A percentile compares a stretch with the other conserved stretches of the same genome.
Evolutionary conservation across 2,329 filamentous ascomycete species (phyloP).

Genomic region (Pseudocercospora fuligena): DNA sequence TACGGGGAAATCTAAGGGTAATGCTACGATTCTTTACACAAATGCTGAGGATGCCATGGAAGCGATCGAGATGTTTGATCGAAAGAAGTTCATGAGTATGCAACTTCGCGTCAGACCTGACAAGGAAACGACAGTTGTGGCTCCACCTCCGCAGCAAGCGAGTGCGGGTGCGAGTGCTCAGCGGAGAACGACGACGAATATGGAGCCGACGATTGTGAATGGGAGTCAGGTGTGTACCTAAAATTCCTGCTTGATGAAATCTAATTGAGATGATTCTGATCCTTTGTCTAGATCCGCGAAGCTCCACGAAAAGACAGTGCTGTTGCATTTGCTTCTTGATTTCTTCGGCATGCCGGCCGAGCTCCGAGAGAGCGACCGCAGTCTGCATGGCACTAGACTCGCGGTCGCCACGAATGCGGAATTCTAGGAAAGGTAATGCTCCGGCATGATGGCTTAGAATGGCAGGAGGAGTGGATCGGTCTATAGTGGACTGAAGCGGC

Average conservation of each 20-base stretch:
- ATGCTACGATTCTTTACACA: constrained; percentile 36
- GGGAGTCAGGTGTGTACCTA: constrained; percentile 32
- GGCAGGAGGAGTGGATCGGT: not conserved
- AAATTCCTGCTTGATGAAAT: too few relatives aligned
- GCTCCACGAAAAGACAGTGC: constrained; percentile 20
- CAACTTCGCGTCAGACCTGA: constrained; percentile 34
- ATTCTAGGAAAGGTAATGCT: not conserved
- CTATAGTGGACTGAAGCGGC: not conserved
- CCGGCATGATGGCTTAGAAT: not conserved
- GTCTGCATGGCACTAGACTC: not conserved
- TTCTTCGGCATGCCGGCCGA: not conserved
- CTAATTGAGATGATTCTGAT: not conserved
- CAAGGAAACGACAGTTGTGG: constrained; percentile 32
- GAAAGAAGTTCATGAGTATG: constrained; percentile 32
- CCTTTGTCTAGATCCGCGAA: constrained; percentile 2
- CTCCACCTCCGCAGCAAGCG: not conserved
- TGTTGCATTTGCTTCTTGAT: not conserved
- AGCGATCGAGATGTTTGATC: constrained; percentile 35
- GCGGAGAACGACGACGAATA: constrained; percentile 7
- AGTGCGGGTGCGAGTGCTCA: not conserved
- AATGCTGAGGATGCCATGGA: constrained; percentile 32
- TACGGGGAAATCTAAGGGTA: constrained; percentile 37
- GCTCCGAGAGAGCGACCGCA: not conserved
- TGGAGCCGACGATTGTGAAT: constrained; percentile 31
- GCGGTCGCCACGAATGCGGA: not conserved